Evolutionary conservation across 257 asterid species (phyloP).

Genomic region (Plantago major): DNA sequence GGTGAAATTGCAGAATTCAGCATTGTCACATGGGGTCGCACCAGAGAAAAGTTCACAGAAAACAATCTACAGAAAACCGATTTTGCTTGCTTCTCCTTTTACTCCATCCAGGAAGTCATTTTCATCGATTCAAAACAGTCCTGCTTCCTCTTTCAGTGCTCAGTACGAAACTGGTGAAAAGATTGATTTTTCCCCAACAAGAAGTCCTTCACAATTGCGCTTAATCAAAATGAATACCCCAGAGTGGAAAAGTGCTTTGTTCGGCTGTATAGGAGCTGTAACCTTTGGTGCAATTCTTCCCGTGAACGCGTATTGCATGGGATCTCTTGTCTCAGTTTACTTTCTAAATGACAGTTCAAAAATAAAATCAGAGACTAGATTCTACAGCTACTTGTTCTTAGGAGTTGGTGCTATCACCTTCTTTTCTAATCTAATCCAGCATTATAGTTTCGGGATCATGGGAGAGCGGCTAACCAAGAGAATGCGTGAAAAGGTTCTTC

Average conservation of each 20-base stretch:
- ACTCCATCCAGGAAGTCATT: conserved; percentile 18
- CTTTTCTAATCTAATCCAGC: conserved; percentile 40
- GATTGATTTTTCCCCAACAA: conserved; percentile 2
- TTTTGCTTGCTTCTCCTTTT: conserved; percentile 22
- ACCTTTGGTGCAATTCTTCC: conserved; percentile 38
- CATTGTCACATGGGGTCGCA: background rate
- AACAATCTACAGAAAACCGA: conserved; percentile 14
- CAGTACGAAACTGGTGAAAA: conserved; percentile 21
- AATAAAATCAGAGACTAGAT: conserved; percentile 36
- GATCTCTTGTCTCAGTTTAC: conserved; percentile 39
- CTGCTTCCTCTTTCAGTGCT: conserved; percentile 26
- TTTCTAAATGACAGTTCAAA: conserved; percentile 26
- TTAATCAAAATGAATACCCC: conserved; percentile 37
- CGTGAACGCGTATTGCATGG: conserved; percentile 38
- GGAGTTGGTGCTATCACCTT: conserved; percentile 28
- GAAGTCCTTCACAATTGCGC: conserved; percentile 29
- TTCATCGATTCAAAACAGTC: conserved; percentile 38
- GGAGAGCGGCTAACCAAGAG: conserved; percentile 46
- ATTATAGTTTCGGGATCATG: conserved; percentile 44
- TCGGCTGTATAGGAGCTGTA: conserved; percentile 44
- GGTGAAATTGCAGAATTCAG: conserved; percentile 33
- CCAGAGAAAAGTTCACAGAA: conserved; percentile 9
- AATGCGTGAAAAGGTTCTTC: conserved; percentile 30
- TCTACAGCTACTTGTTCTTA: conserved; percentile 33
- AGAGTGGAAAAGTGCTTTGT: conserved; percentile 38